These are phyloP conservation scores for Schizosaccharomyces octosporus DNA, from an alignment of 805 yeast species.

Conservation along the genomic window DNA sequence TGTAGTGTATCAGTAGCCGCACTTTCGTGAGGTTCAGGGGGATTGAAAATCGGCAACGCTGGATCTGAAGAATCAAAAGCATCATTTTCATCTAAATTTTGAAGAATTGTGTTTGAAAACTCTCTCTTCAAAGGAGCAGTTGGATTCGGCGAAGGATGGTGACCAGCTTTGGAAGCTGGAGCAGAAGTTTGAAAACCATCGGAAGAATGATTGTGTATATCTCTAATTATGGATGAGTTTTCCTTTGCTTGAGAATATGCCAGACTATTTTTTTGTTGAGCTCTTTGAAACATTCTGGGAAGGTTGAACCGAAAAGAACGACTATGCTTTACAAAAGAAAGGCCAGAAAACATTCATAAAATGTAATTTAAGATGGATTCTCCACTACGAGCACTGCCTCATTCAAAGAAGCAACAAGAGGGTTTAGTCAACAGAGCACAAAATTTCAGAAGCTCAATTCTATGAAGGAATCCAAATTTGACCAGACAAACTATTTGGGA, in stretches of 20 bases:
- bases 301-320: neutral
- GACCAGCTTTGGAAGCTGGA: neutral
- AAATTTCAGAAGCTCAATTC: too few species aligned
- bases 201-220: too few species aligned
- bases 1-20: neutral
- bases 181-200: too few species aligned
- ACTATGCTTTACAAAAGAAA: neutral
- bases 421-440: too few species aligned
- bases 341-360: neutral
- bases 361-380: neutral
- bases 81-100: neutral
- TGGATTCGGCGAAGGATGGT: neutral
- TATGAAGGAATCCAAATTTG: too few species aligned
- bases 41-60: neutral
- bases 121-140: neutral
- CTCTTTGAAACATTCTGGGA: neutral
- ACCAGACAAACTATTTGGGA: too few species aligned
- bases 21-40: neutral
- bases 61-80: neutral
- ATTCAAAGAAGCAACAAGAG: too few species aligned
- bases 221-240: neutral
- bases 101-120: neutral
- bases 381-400: too few species aligned
- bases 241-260: neutral
- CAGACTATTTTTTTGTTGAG: neutral